Percentiles rank a stretch among this genome's conserved stretches.
phyloP scores from a whole-genome alignment of 495 filamentous ascomycete species.

The Penicillium odoratum region DNA sequence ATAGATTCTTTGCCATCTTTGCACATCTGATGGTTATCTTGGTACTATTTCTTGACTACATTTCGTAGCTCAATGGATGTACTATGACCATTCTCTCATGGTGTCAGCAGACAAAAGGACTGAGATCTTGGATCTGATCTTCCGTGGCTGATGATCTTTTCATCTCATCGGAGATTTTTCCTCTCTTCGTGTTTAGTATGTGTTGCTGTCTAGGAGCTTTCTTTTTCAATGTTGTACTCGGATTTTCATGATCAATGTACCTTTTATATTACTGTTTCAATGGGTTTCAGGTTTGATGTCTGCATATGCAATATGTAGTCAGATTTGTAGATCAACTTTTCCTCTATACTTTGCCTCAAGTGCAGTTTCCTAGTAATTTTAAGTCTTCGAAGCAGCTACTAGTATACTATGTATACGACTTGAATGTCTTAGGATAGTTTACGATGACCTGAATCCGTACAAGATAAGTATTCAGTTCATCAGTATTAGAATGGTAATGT shows the following conservation, averaged over 20 bases:
- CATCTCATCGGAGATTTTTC: constrained; percentile 6
- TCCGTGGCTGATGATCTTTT: neutral
- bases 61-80: neutral
- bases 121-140: neutral
- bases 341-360: neutral
- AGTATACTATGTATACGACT: too few species aligned
- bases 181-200: constrained; percentile 15
- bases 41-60: neutral
- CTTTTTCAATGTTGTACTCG: constrained; percentile 16
- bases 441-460: neutral
- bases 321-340: neutral
- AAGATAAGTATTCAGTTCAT: too few species aligned
- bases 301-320: neutral
- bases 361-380: too few species aligned
- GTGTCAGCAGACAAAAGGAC: neutral
- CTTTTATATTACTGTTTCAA: constrained; percentile 19
- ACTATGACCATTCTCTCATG: neutral
- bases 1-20: neutral
- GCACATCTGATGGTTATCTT: neutral
- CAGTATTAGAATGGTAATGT: too few species aligned
- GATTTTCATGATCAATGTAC: constrained; percentile 25
- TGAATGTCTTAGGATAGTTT: neutral
- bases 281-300: neutral
- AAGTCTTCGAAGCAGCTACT: too few species aligned
- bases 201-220: constrained; percentile 13